Evolutionary conservation across 306 rosid genomes (phyloP).

Genomic region (Corylus avellana): DNA sequence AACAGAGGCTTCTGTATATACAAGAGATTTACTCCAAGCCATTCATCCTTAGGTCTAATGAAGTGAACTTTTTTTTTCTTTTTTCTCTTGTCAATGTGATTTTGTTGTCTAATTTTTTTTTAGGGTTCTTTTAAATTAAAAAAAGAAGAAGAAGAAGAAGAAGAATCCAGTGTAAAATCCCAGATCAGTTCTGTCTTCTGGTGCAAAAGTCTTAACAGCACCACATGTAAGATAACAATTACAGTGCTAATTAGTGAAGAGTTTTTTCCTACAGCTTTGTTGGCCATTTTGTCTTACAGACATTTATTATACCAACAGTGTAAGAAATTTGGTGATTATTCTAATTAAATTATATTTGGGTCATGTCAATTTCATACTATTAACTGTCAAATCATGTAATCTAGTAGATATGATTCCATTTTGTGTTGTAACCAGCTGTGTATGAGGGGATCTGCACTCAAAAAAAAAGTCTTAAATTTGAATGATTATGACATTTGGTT

Average conservation of each 20-base stretch:
- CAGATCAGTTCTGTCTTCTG: conserved; percentile 54
- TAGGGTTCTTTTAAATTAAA: not conserved
- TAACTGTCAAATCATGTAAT: conserved; percentile 54
- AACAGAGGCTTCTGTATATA: conserved; percentile 58
- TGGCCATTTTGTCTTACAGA: conserved; percentile 34
- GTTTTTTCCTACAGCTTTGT: conserved; percentile 23
- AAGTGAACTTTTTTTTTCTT: conserved; percentile 39
- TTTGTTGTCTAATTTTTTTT: conserved; percentile 52
- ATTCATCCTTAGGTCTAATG: conserved; percentile 42
- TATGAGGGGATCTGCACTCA: conserved; percentile 51
- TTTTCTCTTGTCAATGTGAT: conserved; percentile 32
- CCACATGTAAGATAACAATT: conserved; percentile 59
- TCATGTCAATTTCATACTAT: conserved; percentile 58
- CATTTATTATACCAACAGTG: conserved; percentile 41
- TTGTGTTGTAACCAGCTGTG: conserved; percentile 95
- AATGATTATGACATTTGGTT: conserved; percentile 57
- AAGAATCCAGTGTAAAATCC: conserved; percentile 67
- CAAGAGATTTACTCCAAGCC: conserved; percentile 51
- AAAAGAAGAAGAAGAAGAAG: not conserved
- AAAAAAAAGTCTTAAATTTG: conserved; percentile 52
- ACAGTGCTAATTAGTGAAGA: conserved; percentile 52
- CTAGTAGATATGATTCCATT: conserved; percentile 67
- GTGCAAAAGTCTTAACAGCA: conserved; percentile 61
- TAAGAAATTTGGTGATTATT: conserved; percentile 34
- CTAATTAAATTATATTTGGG: conserved; percentile 41